Percentiles rank a stretch among this genome's conserved stretches.
phyloP scores from a whole-genome alignment of 495 filamentous ascomycete genomes.

The Penicillium egyptiacum region DNA sequence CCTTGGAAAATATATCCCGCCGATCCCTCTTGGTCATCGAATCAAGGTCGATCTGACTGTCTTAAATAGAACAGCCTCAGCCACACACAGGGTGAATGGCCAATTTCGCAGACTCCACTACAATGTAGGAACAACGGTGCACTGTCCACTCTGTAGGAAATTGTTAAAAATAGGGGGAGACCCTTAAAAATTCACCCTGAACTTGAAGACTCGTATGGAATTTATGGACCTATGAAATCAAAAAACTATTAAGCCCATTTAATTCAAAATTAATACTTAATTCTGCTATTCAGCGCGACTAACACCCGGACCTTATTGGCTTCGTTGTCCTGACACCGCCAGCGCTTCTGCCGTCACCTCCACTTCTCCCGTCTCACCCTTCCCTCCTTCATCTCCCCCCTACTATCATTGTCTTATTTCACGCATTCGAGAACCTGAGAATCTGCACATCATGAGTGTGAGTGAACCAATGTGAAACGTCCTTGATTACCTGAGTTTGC shows the following conservation, averaged over 20 bases:
- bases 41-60: conserved; percentile 10
- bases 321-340: conserved; percentile 18
- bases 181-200: not conserved
- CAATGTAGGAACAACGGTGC: conserved; percentile 4
- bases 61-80: conserved; percentile 16
- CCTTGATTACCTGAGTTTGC: not conserved
- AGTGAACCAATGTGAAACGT: conserved; percentile 16
- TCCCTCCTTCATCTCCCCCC: conserved; percentile 20
- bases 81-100: conserved; percentile 5
- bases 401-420: not conserved
- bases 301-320: conserved; percentile 3
- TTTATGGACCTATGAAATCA: not conserved
- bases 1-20: conserved; percentile 12
- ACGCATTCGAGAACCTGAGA: not conserved
- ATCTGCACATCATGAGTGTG: conserved; percentile 37
- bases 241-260: not conserved
- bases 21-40: conserved; percentile 7
- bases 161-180: not conserved
- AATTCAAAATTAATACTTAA: not conserved
- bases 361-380: conserved; percentile 31
- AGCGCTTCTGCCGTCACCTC: conserved; percentile 25
- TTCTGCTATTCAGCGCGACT: not conserved
- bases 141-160: not conserved
- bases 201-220: not conserved
- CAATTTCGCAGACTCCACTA: conserved; percentile 4